phyloP scores from a whole-genome alignment of 2,329 filamentous ascomycete species.

The Colletotrichum tropicale region DNA sequence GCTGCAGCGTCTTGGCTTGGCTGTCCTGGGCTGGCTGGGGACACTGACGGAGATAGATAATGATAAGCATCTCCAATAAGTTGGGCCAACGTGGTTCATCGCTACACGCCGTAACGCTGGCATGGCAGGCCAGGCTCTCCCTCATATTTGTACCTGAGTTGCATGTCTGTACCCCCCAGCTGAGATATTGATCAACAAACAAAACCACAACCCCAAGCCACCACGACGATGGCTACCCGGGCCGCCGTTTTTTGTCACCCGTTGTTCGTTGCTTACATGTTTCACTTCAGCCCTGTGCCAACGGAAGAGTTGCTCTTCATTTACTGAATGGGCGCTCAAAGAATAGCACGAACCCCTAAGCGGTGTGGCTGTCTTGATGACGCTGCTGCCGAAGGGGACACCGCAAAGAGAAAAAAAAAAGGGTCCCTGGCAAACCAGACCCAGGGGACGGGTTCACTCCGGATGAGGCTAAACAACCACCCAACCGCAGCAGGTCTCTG shows the following conservation, averaged over 20 bases:
- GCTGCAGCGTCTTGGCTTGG: background rate
- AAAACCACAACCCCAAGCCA: background rate
- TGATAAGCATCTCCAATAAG: background rate
- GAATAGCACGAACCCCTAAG: background rate
- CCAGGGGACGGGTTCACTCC: background rate
- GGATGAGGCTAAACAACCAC: slow-evolving; percentile 19
- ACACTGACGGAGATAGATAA: background rate
- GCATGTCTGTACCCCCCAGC: background rate
- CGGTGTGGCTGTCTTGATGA: slow-evolving; percentile 2
- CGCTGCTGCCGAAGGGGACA: background rate
- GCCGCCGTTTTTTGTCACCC: background rate
- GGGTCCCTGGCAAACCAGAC: background rate
- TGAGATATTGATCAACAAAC: background rate
- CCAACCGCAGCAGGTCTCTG: slow-evolving; percentile 3
- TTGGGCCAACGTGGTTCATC: background rate
- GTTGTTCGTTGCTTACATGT: background rate
- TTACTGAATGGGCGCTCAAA: background rate
- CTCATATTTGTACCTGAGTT: background rate
- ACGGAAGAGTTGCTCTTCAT: background rate
- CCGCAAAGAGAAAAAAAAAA: background rate
- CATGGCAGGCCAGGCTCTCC: background rate
- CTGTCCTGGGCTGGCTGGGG: background rate
- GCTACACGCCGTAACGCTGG: background rate
- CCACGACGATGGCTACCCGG: background rate
- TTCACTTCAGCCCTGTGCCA: background rate